Evolutionary conservation across 2,329 filamentous ascomycete genomes (phyloP).

Genomic region (Sporothrix phasma): DNA sequence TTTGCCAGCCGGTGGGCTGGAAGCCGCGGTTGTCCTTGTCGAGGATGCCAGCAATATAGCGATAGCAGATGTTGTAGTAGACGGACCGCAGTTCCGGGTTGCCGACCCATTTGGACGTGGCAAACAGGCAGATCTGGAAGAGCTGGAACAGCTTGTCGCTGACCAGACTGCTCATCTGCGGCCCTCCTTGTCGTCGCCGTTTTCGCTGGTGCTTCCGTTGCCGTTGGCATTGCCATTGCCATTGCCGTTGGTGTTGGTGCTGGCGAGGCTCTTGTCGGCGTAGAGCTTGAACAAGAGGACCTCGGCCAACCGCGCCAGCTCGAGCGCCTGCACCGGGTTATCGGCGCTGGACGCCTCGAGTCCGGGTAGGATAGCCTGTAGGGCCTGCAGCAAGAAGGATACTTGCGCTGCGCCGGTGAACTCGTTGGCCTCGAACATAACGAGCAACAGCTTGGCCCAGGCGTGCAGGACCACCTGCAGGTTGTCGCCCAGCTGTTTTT

Average conservation of each 20-base stretch:
- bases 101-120: conserved; percentile 64
- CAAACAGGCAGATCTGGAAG: conserved; percentile 76
- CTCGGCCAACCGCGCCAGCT: conserved; percentile 68
- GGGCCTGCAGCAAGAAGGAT: conserved; percentile 71
- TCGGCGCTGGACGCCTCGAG: conserved; percentile 67
- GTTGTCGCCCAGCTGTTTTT: conserved; percentile 45
- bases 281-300: conserved; percentile 64
- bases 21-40: conserved; percentile 39
- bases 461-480: conserved; percentile 62
- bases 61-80: conserved; percentile 87
- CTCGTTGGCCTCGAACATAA: conserved; percentile 74
- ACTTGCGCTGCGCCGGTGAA: conserved; percentile 63
- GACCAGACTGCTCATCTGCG: conserved; percentile 57
- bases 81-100: conserved; percentile 64
- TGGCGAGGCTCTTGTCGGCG: conserved; percentile 30
- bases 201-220: not conserved
- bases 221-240: too few species aligned
- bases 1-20: conserved; percentile 35
- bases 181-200: conserved; percentile 31
- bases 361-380: conserved; percentile 81
- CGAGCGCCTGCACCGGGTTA: conserved; percentile 58
- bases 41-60: conserved; percentile 65
- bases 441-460: conserved; percentile 76
- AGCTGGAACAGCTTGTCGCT: conserved; percentile 86
- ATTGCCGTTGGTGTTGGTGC: not conserved